These are phyloP conservation scores for Aspergillus aculeatus DNA, from an alignment of 2,329 filamentous ascomycete species.

Conservation along the genomic window DNA sequence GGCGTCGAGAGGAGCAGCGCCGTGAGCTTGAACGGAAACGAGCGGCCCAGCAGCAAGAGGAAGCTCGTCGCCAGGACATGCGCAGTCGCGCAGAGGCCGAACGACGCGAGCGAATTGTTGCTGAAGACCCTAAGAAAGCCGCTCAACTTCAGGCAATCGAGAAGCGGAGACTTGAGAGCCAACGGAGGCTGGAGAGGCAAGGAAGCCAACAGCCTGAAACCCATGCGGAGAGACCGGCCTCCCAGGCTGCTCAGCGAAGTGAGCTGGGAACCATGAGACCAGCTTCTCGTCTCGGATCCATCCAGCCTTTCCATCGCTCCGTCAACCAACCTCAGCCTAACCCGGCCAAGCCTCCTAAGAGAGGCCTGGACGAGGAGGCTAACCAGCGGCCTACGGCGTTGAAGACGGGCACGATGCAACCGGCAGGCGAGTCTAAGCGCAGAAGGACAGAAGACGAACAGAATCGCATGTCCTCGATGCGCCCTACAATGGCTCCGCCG, in stretches of 20 bases:
- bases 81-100: conserved; percentile 60
- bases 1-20: conserved; percentile 78
- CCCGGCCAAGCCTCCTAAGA: conserved; percentile 71
- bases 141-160: conserved; percentile 62
- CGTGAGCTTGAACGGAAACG: conserved; percentile 76
- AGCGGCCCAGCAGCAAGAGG: conserved; percentile 56
- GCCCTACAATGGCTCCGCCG: conserved; percentile 75
- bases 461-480: conserved; percentile 56
- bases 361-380: conserved; percentile 65
- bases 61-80: conserved; percentile 62
- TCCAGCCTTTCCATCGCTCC: conserved; percentile 59
- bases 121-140: conserved; percentile 64
- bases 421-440: conserved; percentile 73
- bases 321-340: conserved; percentile 64
- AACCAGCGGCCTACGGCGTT: conserved; percentile 42
- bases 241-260: conserved; percentile 38
- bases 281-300: conserved; percentile 46
- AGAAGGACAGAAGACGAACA: conserved; percentile 74
- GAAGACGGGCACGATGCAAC: conserved; percentile 52
- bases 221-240: conserved; percentile 30
- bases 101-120: conserved; percentile 46
- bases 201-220: conserved; percentile 44
- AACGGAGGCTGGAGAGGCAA: conserved; percentile 47
- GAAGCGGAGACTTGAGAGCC: conserved; percentile 50
- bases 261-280: conserved; percentile 54